Conservation (phyloP, 1,284 basidiomycete species). For the Cutaneotrichosporon dermatis region DNA sequence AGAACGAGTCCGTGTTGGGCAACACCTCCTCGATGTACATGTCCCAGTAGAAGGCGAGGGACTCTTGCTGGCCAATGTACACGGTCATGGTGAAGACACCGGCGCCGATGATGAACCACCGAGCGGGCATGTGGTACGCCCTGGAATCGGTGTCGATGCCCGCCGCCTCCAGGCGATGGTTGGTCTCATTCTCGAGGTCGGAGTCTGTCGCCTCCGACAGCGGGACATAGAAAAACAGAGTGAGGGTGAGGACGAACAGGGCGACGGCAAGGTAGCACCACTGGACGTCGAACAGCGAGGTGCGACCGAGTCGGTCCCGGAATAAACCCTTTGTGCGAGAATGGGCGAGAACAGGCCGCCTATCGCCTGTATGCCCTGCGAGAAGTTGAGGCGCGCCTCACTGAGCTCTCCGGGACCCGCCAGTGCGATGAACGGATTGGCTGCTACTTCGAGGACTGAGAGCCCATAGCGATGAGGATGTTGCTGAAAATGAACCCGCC, state of each 20-base stretch:
- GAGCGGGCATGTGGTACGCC: conserved; percentile 22
- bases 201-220: conserved; percentile 40
- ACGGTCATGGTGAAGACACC: conserved; percentile 34
- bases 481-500: conserved; percentile 47
- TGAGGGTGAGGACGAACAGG: conserved; percentile 42
- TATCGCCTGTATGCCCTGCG: conserved; percentile 47
- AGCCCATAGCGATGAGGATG: conserved; percentile 42
- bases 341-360: conserved; percentile 40
- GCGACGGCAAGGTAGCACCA: conserved; percentile 49
- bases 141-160: conserved; percentile 17
- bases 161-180: conserved; percentile 27
- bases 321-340: conserved; percentile 40
- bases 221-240: conserved; percentile 47
- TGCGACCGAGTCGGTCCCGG: conserved; percentile 21
- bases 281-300: conserved; percentile 41
- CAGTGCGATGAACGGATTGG: conserved; percentile 48
- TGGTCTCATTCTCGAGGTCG: conserved; percentile 38
- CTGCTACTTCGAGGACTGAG: conserved; percentile 42
- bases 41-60: conserved; percentile 35
- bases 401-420: conserved; percentile 43
- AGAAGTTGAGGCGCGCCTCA: conserved; percentile 44
- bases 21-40: conserved; percentile 18
- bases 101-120: conserved; percentile 20
- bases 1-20: conserved; percentile 27
- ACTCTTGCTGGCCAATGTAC: conserved; percentile 46